Conservation (phyloP, 768 basidiomycete genomes). For the Phylloporus sp. region DNA sequence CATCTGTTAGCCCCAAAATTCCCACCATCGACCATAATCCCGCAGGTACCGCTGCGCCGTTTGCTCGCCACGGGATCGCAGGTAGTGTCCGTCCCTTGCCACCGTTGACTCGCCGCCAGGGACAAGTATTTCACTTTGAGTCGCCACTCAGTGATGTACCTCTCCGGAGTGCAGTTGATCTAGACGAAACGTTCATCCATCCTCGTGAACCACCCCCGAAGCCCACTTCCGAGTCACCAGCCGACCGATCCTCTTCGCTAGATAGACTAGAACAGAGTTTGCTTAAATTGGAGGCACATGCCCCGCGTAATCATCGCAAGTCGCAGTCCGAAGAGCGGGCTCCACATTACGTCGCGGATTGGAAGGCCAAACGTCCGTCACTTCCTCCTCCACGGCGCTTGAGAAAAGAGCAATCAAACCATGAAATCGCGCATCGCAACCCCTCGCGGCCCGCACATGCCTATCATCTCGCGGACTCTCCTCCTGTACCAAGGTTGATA, state of each 20-base stretch:
- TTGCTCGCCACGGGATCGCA: conserved; percentile 7
- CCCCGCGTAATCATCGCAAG: conserved; percentile 23
- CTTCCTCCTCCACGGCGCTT: conserved; percentile 14
- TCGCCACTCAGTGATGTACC: neutral
- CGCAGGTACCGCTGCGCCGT: neutral
- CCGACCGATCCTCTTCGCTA: conserved; percentile 28
- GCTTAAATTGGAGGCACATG: conserved; percentile 30
- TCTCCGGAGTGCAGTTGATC: neutral
- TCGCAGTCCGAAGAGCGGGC: conserved; percentile 14
- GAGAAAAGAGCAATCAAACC: conserved; percentile 12
- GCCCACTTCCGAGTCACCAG: conserved; percentile 7
- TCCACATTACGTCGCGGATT: neutral
- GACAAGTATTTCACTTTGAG: conserved; percentile 23
- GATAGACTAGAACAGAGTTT: conserved; percentile 34
- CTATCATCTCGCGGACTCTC: conserved; percentile 4
- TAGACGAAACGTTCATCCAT: conserved; percentile 11
- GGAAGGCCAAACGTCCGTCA: conserved; percentile 18
- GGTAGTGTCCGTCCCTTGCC: conserved; percentile 4
- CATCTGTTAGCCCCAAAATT: neutral
- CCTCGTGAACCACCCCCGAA: conserved; percentile 21
- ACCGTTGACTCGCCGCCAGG: conserved; percentile 21
- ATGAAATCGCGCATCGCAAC: neutral
- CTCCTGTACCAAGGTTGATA: conserved; percentile 4
- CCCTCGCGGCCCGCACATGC: conserved; percentile 1
- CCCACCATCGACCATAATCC: neutral